Conservation (phyloP, 2,329 filamentous ascomycete species). For the Xylariaceae sp. region DNA sequence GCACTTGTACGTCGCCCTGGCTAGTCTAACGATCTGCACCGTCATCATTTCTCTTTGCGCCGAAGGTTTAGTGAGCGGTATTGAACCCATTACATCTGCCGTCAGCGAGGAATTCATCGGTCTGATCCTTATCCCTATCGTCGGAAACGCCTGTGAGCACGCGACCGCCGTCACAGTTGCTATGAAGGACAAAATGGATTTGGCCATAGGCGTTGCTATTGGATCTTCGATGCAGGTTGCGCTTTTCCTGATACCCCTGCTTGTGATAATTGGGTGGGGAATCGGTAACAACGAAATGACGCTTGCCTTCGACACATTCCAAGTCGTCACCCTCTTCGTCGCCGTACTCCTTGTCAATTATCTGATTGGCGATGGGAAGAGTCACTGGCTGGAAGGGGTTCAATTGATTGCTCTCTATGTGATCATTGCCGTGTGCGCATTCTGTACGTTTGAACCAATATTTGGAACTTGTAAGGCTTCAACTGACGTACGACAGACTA, state of each 20-base stretch:
- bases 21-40: slow-evolving; percentile 68
- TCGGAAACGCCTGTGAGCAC: slow-evolving; percentile 80
- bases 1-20: slow-evolving; percentile 65
- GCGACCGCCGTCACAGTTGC: slow-evolving; percentile 76
- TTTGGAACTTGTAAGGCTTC: neutral
- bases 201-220: slow-evolving; percentile 75
- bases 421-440: slow-evolving; percentile 69
- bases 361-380: slow-evolving; percentile 75
- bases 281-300: slow-evolving; percentile 70
- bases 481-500: slow-evolving; percentile 17
- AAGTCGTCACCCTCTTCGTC: slow-evolving; percentile 80
- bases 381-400: slow-evolving; percentile 76
- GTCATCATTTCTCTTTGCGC: slow-evolving; percentile 77
- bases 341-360: slow-evolving; percentile 83
- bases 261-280: slow-evolving; percentile 75
- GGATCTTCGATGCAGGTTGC: slow-evolving; percentile 79
- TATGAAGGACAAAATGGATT: slow-evolving; percentile 80
- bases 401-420: slow-evolving; percentile 72
- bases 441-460: slow-evolving; percentile 45
- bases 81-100: slow-evolving; percentile 62
- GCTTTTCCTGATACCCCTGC: slow-evolving; percentile 70
- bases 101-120: slow-evolving; percentile 73
- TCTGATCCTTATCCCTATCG: slow-evolving; percentile 74
- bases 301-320: slow-evolving; percentile 82
- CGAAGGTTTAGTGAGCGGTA: slow-evolving; percentile 72